Evolutionary conservation across 2,329 filamentous ascomycete species (phyloP).

Genomic region (Fusarium acutatum): DNA sequence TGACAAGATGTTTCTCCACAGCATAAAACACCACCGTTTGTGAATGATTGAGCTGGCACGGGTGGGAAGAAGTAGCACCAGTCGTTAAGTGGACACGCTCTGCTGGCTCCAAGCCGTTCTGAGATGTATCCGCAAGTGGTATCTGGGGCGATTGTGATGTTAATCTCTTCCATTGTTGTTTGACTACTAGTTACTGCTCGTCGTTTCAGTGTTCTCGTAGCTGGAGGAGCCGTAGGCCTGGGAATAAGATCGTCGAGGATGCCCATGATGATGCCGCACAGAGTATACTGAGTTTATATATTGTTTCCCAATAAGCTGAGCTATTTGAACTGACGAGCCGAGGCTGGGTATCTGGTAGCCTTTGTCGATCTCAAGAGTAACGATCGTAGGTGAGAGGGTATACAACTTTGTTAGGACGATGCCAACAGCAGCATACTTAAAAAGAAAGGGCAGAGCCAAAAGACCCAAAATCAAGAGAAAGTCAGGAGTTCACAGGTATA

Average conservation of each 20-base stretch:
- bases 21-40: conserved; percentile 4
- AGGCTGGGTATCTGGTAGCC: not conserved
- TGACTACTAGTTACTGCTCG: not conserved
- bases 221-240: conserved; percentile 7
- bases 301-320: not conserved
- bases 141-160: not conserved
- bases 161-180: not conserved
- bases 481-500: not conserved
- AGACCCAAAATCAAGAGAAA: not conserved
- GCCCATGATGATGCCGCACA: not conserved
- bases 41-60: not conserved
- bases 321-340: not conserved
- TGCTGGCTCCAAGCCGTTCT: conserved; percentile 3
- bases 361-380: not conserved
- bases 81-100: not conserved
- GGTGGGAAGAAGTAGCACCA: conserved; percentile 8
- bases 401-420: not conserved
- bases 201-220: not conserved
- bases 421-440: not conserved
- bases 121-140: conserved; percentile 19
- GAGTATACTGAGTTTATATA: not conserved
- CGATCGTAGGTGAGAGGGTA: not conserved
- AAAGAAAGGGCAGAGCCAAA: not conserved
- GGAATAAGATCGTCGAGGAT: not conserved
- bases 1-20: not conserved